A percentile compares a stretch with the other conserved stretches of the same genome.
phyloP scores from a whole-genome alignment of 352 stramenopile genomes.

The Plasmopara muralis region DNA sequence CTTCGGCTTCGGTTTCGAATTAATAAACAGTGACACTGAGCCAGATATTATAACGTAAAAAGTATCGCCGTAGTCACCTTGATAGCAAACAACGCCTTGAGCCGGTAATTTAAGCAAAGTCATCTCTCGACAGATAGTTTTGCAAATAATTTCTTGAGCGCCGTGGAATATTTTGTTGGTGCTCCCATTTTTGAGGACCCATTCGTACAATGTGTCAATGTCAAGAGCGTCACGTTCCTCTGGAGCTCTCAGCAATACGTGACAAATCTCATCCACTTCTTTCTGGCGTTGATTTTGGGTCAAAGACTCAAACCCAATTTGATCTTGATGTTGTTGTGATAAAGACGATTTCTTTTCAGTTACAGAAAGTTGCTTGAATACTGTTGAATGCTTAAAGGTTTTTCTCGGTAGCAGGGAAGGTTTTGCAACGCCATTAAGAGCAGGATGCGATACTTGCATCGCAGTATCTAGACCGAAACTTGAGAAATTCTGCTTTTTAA shows the following conservation, averaged over 20 bases:
- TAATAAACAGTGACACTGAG: constrained; percentile 70
- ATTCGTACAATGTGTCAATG: constrained; percentile 76
- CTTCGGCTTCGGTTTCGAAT: constrained; percentile 43
- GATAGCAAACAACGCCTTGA: constrained; percentile 65
- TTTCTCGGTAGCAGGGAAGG: constrained; percentile 6
- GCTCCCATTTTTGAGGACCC: constrained; percentile 71
- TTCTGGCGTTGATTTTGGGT: constrained; percentile 35
- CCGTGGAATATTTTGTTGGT: constrained; percentile 79
- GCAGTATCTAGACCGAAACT: too few species aligned
- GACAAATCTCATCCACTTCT: constrained; percentile 47
- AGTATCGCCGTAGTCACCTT: constrained; percentile 78
- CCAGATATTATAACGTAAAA: constrained; percentile 77
- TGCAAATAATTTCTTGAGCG: constrained; percentile 82
- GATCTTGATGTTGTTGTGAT: constrained; percentile 52
- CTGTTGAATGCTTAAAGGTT: constrained; percentile 12
- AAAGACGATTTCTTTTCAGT: constrained; percentile 39
- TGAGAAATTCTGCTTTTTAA: too few species aligned
- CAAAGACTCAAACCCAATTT: constrained; percentile 39
- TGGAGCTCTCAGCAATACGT: constrained; percentile 39
- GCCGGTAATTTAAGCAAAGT: constrained; percentile 60
- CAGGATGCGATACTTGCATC: neutral
- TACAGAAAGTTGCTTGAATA: constrained; percentile 29
- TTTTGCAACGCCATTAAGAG: constrained; percentile 4
- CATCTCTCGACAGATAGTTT: constrained; percentile 85
- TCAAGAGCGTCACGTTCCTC: constrained; percentile 43